Evolutionary conservation across 2,329 filamentous ascomycete species (phyloP).

Genomic region (Arthrobotrys pseudoclavata): DNA sequence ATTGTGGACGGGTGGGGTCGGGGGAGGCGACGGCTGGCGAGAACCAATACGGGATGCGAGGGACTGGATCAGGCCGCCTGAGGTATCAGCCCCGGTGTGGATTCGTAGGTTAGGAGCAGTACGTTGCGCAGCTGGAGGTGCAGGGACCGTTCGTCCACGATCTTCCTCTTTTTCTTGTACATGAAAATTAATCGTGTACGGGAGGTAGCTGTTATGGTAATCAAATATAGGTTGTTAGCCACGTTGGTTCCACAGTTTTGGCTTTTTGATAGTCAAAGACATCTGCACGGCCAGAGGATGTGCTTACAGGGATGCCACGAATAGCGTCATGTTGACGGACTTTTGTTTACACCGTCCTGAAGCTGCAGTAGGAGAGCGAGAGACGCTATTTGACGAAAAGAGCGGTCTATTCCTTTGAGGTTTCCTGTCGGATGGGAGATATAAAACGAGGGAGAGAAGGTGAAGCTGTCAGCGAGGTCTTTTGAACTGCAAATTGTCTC

Average conservation of each 20-base stretch:
- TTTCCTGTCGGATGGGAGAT: conserved; percentile 1
- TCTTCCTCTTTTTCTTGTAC: conserved; percentile 69
- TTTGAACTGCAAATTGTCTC: too few species aligned
- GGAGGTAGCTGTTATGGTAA: conserved; percentile 78
- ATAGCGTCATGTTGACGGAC: conserved; percentile 68
- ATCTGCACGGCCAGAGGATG: conserved; percentile 50
- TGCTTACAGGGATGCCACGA: conserved; percentile 71
- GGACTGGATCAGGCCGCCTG: conserved; percentile 60
- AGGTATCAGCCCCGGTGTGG: conserved; percentile 63
- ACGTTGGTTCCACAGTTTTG: neutral
- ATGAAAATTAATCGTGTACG: conserved; percentile 91
- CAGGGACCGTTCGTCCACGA: conserved; percentile 67
- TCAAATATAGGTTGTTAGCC: neutral
- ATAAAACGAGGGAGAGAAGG: conserved; percentile 9
- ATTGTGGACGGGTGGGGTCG: conserved; percentile 69
- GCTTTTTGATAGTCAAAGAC: conserved; percentile 24
- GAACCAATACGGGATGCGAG: conserved; percentile 61
- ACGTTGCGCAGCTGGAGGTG: conserved; percentile 66
- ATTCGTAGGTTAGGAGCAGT: conserved; percentile 62
- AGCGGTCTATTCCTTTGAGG: conserved; percentile 3
- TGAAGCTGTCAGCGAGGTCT: conserved; percentile 5
- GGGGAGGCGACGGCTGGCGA: conserved; percentile 69
- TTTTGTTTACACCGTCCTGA: conserved; percentile 10
- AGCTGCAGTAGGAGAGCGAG: conserved; percentile 16
- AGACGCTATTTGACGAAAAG: neutral